Evolutionary conservation across 2,329 filamentous ascomycete genomes (phyloP).

Genomic region (Ceratocystis smalleyi): DNA sequence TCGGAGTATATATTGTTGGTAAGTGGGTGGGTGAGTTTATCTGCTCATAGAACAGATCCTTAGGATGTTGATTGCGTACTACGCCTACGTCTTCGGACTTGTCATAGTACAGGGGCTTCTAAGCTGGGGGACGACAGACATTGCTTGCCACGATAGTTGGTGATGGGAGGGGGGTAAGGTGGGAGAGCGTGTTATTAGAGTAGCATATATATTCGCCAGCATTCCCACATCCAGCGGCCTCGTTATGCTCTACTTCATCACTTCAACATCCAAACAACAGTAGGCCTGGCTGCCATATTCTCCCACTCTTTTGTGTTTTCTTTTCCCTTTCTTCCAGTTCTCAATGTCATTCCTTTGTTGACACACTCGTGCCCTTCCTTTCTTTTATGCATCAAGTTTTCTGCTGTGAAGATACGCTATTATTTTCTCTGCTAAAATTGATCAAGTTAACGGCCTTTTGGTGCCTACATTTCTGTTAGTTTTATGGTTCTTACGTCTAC

Average conservation of each 20-base stretch:
- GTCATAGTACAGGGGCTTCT: too few species aligned
- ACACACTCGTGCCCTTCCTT: neutral
- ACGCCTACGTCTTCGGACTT: too few species aligned
- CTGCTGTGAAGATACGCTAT: neutral
- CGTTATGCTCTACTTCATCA: neutral
- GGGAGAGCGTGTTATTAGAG: neutral
- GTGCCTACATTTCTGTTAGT: neutral
- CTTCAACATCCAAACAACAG: neutral
- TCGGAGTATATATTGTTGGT: neutral
- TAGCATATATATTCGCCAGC: neutral
- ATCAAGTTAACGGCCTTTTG: neutral
- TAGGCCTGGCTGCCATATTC: constrained; percentile 5
- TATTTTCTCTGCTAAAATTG: neutral
- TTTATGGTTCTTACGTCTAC: neutral
- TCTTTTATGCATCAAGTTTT: neutral
- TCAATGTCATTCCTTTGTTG: neutral
- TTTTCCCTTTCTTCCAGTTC: neutral
- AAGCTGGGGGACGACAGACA: too few species aligned
- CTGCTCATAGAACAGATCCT: neutral
- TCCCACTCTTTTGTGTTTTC: neutral
- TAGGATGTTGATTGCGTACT: too few species aligned
- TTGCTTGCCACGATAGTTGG: too few species aligned
- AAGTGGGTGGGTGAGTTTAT: neutral
- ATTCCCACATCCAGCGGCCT: neutral
- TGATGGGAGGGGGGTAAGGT: neutral